Percentiles rank a stretch among this genome's conserved stretches.
Conservation (phyloP, 2,329 filamentous ascomycete species). For the Bipolaris gigantea region DNA sequence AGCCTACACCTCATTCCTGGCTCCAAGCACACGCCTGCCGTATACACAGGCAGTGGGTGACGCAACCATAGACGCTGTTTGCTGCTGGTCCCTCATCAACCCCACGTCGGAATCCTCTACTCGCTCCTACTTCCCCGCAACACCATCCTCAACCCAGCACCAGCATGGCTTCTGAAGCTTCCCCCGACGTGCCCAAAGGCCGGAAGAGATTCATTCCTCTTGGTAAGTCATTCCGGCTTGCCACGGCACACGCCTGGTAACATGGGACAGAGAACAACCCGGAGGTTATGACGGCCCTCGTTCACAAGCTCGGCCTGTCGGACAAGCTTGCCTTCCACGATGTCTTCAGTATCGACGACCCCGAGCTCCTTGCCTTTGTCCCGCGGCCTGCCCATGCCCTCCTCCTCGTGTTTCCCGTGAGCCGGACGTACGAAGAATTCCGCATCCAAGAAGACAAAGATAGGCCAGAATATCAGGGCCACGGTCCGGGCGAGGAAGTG, state of each 20-base stretch:
- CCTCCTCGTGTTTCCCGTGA: conserved; percentile 89
- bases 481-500: conserved; percentile 72
- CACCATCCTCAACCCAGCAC: conserved; percentile 9
- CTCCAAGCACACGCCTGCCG: neutral
- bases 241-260: conserved; percentile 14
- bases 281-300: conserved; percentile 81
- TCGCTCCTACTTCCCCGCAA: conserved; percentile 13
- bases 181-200: conserved; percentile 35
- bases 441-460: conserved; percentile 72
- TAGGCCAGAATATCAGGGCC: conserved; percentile 65
- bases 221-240: conserved; percentile 24
- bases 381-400: conserved; percentile 86
- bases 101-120: conserved; percentile 9
- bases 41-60: neutral
- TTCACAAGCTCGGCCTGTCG: conserved; percentile 85
- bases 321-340: conserved; percentile 78
- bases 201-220: conserved; percentile 46
- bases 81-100: conserved; percentile 18
- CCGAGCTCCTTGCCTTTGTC: conserved; percentile 80
- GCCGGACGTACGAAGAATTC: conserved; percentile 74
- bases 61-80: conserved; percentile 11
- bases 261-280: conserved; percentile 70
- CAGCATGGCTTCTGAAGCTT: conserved; percentile 35
- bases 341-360: conserved; percentile 87
- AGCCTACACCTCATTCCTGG: neutral